phyloP scores from a whole-genome alignment of 2,329 filamentous ascomycete species.

The Fonsecaea erecta region DNA sequence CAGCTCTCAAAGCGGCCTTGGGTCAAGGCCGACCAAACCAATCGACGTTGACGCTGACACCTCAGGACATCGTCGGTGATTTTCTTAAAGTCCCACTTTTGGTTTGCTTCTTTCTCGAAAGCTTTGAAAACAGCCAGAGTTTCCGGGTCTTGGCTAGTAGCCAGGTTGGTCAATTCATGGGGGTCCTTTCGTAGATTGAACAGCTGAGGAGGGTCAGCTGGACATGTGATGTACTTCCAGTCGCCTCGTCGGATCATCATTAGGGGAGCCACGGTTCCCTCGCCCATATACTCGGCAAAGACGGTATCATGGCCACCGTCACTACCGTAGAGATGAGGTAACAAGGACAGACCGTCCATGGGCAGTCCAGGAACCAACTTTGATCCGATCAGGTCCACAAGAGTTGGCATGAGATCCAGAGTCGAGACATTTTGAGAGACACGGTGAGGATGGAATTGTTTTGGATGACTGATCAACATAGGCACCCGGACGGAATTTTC shows the following conservation, averaged over 20 bases:
- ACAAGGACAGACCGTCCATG: slow-evolving; percentile 80
- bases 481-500: slow-evolving; percentile 89
- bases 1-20: slow-evolving; percentile 77
- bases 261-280: slow-evolving; percentile 84
- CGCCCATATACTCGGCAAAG: slow-evolving; percentile 93
- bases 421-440: slow-evolving; percentile 87
- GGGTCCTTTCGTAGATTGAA: slow-evolving; percentile 80
- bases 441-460: slow-evolving; percentile 73
- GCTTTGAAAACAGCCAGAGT: slow-evolving; percentile 50
- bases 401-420: slow-evolving; percentile 84
- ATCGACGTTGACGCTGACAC: slow-evolving; percentile 76
- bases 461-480: slow-evolving; percentile 80
- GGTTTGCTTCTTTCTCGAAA: slow-evolving; percentile 74
- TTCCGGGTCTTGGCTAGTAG: slow-evolving; percentile 49
- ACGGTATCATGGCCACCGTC: slow-evolving; percentile 72
- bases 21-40: slow-evolving; percentile 80
- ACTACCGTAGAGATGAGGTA: slow-evolving; percentile 73
- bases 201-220: slow-evolving; percentile 80
- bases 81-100: slow-evolving; percentile 78
- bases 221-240: slow-evolving; percentile 91
- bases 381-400: slow-evolving; percentile 79
- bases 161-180: slow-evolving; percentile 75
- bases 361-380: slow-evolving; percentile 72
- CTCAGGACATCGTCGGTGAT: slow-evolving; percentile 76
- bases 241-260: slow-evolving; percentile 91